Evolutionary conservation across 805 yeast species (phyloP), one percentile per base, ranked within the genome.

Genomic region (Schizosaccharomyces lindneri): DNA sequence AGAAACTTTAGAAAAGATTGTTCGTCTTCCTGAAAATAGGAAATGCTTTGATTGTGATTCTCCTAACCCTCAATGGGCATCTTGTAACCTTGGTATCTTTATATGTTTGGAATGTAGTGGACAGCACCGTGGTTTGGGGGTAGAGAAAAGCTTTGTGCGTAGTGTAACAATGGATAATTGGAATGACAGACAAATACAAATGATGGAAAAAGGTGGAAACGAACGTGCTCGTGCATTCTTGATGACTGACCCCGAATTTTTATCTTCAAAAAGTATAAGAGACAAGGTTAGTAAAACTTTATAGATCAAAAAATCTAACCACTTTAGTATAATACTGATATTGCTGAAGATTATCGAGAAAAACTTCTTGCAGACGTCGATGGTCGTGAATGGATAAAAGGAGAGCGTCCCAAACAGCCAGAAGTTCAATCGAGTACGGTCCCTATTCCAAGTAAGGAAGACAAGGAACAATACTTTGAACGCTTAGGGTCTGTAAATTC

Each of bases 61-160:
- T 0, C 95, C 95, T 63, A 90, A 89, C 70, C 98, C 98, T 9
- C 98, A 93, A 72, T 93, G 98, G 98, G 97, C 97, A 1, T 87
- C 96, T 15, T 97, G 97, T 46, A 93, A 93, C 72, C 88, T 90
- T 73, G 98, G 98, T 64, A 85, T 93, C 64, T 93, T 89, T 73
- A 90, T 93, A 69, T 93, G 98, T 73, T 78, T 93, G 51, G 99
- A 93, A 71, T 93, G 98, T 75, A 98, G 98, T 21, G 99, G 99
- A 59, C 76, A 84, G 62, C 99, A 93, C 72, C 72, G 77, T 72
- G 95, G 97, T 13, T 76, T 93, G 59, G 98, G 98, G 48, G 98
- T 93, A 55, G 98, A 93, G 71, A 82, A 93, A 63, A 89, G 97
- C 55, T 93, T 93, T 75, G 97, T 93, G 46, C 79, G 98, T 70